These are phyloP conservation scores for Candida glaebosa DNA, from an alignment of 805 yeast genomes.

Conservation along the genomic window DNA sequence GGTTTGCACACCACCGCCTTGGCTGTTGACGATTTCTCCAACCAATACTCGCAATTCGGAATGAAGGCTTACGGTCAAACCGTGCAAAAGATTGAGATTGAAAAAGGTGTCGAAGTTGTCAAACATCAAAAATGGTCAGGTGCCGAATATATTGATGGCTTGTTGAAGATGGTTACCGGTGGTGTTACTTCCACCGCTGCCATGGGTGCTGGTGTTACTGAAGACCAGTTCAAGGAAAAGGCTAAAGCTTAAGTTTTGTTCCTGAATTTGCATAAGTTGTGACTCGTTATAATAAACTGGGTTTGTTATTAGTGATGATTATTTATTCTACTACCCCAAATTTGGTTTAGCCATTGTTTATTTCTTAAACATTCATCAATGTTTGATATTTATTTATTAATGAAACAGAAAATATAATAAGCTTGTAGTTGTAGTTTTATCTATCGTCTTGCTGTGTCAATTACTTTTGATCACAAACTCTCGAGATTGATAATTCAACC, in stretches of 20 bases:
- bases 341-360: neutral
- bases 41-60: constrained; percentile 74
- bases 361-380: neutral
- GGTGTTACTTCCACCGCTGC: constrained; percentile 96
- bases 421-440: too few relatives aligned
- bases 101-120: constrained; percentile 86
- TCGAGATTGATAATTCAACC: too few relatives aligned
- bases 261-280: neutral
- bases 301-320: constrained; percentile 55
- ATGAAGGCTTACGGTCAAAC: constrained; percentile 94
- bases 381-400: neutral
- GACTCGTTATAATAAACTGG: constrained; percentile 48
- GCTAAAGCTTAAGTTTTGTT: constrained; percentile 9
- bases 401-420: too few relatives aligned
- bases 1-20: constrained; percentile 95
- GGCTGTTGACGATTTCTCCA: constrained; percentile 81
- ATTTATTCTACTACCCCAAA: constrained; percentile 32
- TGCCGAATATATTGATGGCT: constrained; percentile 91
- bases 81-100: constrained; percentile 86
- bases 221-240: constrained; percentile 76
- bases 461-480: too few relatives aligned
- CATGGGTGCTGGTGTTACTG: constrained; percentile 98
- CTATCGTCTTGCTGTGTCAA: too few relatives aligned
- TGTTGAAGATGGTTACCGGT: constrained; percentile 87
- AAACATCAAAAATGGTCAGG: constrained; percentile 99